Percentiles rank a stretch among this genome's conserved stretches.
These are phyloP conservation scores for Ascosphaera acerosa DNA, from an alignment of 2,329 filamentous ascomycete species.

Conservation along the genomic window DNA sequence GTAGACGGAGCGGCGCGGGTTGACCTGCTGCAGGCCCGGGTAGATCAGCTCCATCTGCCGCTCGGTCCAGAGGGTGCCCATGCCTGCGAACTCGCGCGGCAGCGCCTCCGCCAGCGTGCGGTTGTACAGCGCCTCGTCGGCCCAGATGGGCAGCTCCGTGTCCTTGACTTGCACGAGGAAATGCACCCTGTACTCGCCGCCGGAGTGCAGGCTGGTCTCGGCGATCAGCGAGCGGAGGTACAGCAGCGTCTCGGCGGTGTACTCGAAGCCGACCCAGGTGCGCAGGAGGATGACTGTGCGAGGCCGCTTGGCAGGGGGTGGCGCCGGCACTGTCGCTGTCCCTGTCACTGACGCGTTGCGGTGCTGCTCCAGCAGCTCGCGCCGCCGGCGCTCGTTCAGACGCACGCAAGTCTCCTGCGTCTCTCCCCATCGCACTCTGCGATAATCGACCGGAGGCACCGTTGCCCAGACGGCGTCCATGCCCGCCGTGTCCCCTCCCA, in stretches of 20 bases:
- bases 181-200: constrained; percentile 59
- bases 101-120: constrained; percentile 42
- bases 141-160: constrained; percentile 54
- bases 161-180: constrained; percentile 72
- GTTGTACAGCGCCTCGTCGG: constrained; percentile 48
- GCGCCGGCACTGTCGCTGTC: constrained; percentile 11
- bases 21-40: constrained; percentile 54
- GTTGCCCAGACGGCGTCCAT: constrained; percentile 55
- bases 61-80: constrained; percentile 83
- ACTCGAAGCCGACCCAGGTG: constrained; percentile 55
- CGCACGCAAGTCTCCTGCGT: constrained; percentile 48
- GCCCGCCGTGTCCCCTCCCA: constrained; percentile 51
- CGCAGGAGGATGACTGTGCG: constrained; percentile 57
- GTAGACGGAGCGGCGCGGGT: constrained; percentile 43
- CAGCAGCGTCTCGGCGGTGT: constrained; percentile 51
- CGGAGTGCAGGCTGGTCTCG: constrained; percentile 51
- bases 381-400: constrained; percentile 36
- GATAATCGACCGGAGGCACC: constrained; percentile 48
- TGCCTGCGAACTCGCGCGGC: constrained; percentile 63
- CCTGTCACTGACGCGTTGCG: constrained; percentile 2
- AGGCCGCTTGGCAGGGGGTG: too few species aligned
- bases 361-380: constrained; percentile 3
- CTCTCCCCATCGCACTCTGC: constrained; percentile 51
- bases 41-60: constrained; percentile 81
- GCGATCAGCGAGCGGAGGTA: constrained; percentile 61